Base-by-base conservation (phyloP, 768 basidiomycete genomes). In the Mycena metata region DNA sequence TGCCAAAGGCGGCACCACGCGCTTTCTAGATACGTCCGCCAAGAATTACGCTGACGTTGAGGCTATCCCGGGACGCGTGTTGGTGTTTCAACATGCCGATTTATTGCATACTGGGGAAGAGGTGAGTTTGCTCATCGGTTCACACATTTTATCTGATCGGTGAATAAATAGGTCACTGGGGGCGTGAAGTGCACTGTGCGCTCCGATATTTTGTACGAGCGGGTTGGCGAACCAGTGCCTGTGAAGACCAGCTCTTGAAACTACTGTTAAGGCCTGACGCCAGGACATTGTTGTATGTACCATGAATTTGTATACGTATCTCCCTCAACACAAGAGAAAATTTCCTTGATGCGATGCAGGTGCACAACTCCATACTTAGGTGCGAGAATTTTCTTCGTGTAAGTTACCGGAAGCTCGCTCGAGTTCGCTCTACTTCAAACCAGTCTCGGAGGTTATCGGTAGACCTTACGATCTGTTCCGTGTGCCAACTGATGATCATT, bases 71-170 rank as follows among this genome's bases (percentile, higher is more conserved):
- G 70, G 70, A 11, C 66, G 70, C 2, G 70, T 68, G 43, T 57
- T 71, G 16, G 58, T 71, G 33, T 71, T 71, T 36, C 70, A 71
- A 16, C 66, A 68, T 12, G 45, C 59, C 5, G 45, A 54, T 1
- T 43, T 71, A 33, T 45, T 26, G 19, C 70, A 71, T 46, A 60
- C 69, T 19, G 69, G 69, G 17, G 69, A 70, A 60, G 64, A 66
- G 47, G 69, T 66, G 2, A 8, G 52, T 33, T 16, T 10, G 11
- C 15, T 17, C 21, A 50, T 46, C 11, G 19, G 12, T 23, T 9
- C 12, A 45, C 33, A 49, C 10, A 46, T 41, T 16, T 42, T n/a
- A 30, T 3, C 10, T 30, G 8, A 21, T 19, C 33, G 33, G 3
- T 24, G 9, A 23, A 16, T 21, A 15, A 49, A 24, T 36, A 69